Evolutionary conservation across 169 alveolate genomes (phyloP).

Genomic region (Prorocentrum cordatum): DNA sequence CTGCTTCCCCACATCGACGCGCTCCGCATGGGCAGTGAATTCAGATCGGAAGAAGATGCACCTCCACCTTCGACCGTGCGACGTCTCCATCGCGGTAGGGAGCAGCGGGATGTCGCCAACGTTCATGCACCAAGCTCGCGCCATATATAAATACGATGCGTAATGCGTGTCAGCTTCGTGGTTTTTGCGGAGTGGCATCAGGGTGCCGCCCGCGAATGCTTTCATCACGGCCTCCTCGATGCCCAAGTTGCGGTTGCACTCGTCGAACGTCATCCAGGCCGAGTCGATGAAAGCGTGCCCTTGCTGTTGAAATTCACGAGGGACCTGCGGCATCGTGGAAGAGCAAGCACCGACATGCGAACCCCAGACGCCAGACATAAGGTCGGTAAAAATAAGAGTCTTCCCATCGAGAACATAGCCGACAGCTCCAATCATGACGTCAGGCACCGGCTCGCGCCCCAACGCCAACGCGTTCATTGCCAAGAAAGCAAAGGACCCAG

Average conservation of each 20-base stretch:
- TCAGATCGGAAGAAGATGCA: background rate
- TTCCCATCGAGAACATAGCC: slow-evolving; percentile 7
- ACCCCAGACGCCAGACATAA: background rate
- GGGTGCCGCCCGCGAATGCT: background rate
- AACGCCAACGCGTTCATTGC: background rate
- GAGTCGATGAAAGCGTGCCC: background rate
- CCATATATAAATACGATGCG: background rate
- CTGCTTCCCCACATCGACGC: background rate
- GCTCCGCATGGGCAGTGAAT: background rate
- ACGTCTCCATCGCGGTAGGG: slow-evolving; percentile 1
- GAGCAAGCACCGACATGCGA: background rate
- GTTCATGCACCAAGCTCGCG: background rate
- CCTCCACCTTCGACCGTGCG: background rate
- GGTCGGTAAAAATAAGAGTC: background rate
- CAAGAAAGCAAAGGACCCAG: too few species aligned
- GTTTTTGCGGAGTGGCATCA: background rate
- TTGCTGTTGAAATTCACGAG: background rate
- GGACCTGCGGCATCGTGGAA: background rate
- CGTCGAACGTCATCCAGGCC: background rate
- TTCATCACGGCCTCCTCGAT: background rate
- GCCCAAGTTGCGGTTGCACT: background rate
- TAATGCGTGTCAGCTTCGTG: slow-evolving; percentile 14
- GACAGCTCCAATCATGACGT: background rate
- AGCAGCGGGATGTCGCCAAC: background rate
- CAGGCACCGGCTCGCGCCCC: background rate